Percentiles rank a stretch among this genome's conserved stretches.
phyloP scores from a whole-genome alignment of 2,329 filamentous ascomycete genomes.

The Alternaria brassicicola region DNA sequence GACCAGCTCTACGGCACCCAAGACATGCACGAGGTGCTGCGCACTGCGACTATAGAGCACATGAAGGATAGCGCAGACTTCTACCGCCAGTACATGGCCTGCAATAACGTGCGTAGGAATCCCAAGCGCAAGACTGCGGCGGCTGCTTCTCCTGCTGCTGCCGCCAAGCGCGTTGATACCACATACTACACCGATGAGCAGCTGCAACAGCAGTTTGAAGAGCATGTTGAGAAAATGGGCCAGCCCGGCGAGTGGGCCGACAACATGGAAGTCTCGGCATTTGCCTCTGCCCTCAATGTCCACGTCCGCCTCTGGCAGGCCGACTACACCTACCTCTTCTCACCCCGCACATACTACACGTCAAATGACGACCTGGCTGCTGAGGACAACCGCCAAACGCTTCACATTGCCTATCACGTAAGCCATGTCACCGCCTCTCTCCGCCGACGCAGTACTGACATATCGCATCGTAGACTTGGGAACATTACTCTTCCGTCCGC shows the following conservation, averaged over 20 bases:
- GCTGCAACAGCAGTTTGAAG: constrained; percentile 58
- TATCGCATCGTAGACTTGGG: constrained; percentile 58
- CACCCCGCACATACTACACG: constrained; percentile 48
- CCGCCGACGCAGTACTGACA: constrained; percentile 22
- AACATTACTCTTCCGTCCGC: constrained; percentile 71
- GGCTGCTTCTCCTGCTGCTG: constrained; percentile 49
- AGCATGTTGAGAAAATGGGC: constrained; percentile 65
- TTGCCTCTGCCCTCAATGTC: constrained; percentile 65
- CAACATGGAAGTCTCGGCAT: constrained; percentile 71
- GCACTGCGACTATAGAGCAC: constrained; percentile 64
- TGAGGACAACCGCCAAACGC: constrained; percentile 43
- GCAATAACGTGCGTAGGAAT: constrained; percentile 60
- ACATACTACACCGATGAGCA: constrained; percentile 60
- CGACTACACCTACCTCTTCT: constrained; percentile 59
- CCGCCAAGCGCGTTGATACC: constrained; percentile 51
- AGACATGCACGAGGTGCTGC: constrained; percentile 63
- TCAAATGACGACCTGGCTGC: constrained; percentile 36
- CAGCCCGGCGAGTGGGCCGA: constrained; percentile 68
- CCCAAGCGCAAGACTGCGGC: constrained; percentile 64
- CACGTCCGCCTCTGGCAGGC: constrained; percentile 68
- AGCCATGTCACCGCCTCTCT: constrained; percentile 35
- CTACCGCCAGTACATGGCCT: constrained; percentile 69
- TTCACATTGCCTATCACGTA: constrained; percentile 70
- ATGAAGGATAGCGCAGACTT: constrained; percentile 66
- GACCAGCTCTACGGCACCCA: constrained; percentile 70